These are phyloP conservation scores for Apostasia shenzhenica DNA, from an alignment of 106 monocot genomes.

Conservation along the genomic window DNA sequence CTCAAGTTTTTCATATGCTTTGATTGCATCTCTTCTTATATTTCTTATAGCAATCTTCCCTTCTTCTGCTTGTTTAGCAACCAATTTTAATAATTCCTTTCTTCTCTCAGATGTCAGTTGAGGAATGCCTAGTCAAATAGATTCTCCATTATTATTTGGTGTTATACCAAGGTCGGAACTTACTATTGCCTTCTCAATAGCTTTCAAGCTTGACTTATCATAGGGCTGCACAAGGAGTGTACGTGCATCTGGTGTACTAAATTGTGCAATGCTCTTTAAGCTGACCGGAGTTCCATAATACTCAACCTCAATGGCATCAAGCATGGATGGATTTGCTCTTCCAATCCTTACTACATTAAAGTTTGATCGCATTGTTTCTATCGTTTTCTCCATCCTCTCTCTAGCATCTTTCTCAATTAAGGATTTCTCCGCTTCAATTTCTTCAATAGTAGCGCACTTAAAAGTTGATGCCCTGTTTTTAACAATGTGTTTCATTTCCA, in stretches of 20 bases:
- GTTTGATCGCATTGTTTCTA: slow-evolving; percentile 62
- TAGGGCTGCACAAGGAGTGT: slow-evolving; percentile 45
- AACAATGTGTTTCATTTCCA: neutral
- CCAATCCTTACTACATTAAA: slow-evolving; percentile 93
- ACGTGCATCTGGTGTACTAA: slow-evolving; percentile 41
- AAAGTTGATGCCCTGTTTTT: slow-evolving; percentile 27
- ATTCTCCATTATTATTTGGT: slow-evolving; percentile 50
- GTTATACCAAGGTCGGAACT: slow-evolving; percentile 41
- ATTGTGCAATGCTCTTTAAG: slow-evolving; percentile 48
- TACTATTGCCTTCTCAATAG: slow-evolving; percentile 50
- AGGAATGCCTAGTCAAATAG: too few species aligned
- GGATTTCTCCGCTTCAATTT: slow-evolving; percentile 83
- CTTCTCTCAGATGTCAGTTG: too few species aligned
- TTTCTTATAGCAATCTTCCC: too few species aligned
- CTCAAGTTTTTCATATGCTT: too few species aligned
- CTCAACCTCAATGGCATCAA: slow-evolving; percentile 92
- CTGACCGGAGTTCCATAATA: slow-evolving; percentile 49
- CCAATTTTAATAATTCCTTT: too few species aligned
- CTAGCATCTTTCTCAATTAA: slow-evolving; percentile 64
- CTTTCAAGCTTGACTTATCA: slow-evolving; percentile 59
- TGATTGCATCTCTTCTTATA: too few species aligned
- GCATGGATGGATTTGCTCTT: slow-evolving; percentile 93
- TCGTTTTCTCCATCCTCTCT: slow-evolving; percentile 89
- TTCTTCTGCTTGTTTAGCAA: too few species aligned
- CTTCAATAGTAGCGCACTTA: slow-evolving; percentile 80